Base-by-base conservation (phyloP, 1,139 yeast species). In the Yamadazyma friedrichii region DNA sequence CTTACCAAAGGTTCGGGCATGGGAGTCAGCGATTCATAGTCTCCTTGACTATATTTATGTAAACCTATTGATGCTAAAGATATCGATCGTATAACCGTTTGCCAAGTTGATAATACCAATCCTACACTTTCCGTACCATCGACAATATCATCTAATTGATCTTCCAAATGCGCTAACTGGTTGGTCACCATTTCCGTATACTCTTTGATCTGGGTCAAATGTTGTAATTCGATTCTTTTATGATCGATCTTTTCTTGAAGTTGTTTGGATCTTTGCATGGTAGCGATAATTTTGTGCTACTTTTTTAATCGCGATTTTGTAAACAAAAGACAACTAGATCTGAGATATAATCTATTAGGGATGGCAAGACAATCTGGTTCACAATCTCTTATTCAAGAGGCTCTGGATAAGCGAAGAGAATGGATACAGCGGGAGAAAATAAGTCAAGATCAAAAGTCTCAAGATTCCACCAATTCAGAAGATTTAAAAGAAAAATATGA, bases 1-100 rank as follows among this genome's bases (percentile, higher is more conserved):
- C 95, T 67, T 4, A 88, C 88, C 48, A 88, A 65, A 0, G 88
- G 75, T 54, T 87, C 64, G 36, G 75, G 76, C 44, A 69, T 52
- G n/a, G 70, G 68, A 1, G 51, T 43, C 13, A 47, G 53, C 2
- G 39, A 58, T 53, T 75, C 77, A 41, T 70, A 72, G 47, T 76
- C 81, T 27, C 64, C 62, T 20, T 72, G 74, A 0, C 73, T 50
- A 46, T 77, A 71, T 41, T 70, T 74, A 43, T 74, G 58, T 38
- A 82, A 59, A 3, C 84, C 80, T 51, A 80, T 60, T 0, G 89
- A 79, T 0, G 94, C 91, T 52, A 86, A 59, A 9, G 84, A 77
- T 0, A 85, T 77, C 1, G 88, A 78, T 45, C 80, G 70, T 16
- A 82, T 68, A 13, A 86, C 84, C 45, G 76, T 80, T 45, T 79